Evolutionary conservation across 371 early-diverging fungal species (phyloP), one percentile per base, ranked within the genome.

Genomic region (Smittium culicis): DNA sequence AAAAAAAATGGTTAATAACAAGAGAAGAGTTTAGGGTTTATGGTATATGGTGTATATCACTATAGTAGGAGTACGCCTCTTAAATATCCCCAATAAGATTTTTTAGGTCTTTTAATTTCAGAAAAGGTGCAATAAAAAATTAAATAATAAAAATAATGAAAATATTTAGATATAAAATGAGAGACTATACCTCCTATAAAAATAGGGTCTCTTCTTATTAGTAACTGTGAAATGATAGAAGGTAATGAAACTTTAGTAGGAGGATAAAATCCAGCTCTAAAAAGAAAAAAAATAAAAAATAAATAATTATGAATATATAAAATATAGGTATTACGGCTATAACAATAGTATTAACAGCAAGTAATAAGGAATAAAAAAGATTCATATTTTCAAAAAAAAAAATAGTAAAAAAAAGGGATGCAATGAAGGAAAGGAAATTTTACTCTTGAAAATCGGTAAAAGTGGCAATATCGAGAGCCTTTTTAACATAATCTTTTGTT

Each of bases 1-100:
- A 78, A 68, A 0, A 67, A 32, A 62, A 72, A 72, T 54, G 71
- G 14, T 30, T 70, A 66, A 11, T 29, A 29, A 11, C 5, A 59
- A 29, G n/a, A n/a, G n/a, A n/a, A n/a, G n/a, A n/a, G n/a, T n/a
- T n/a, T n/a, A n/a, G n/a, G n/a, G n/a, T n/a, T n/a, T n/a, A n/a
- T n/a, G n/a, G n/a, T n/a, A n/a, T n/a, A n/a, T n/a, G n/a, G n/a
- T n/a, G n/a, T n/a, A n/a, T n/a, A n/a, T n/a, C n/a, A n/a, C n/a
- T n/a, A n/a, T n/a, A n/a, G n/a, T n/a, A n/a, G n/a, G n/a, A n/a
- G n/a, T n/a, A n/a, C n/a, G n/a, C n/a, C n/a, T n/a, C n/a, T n/a
- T n/a, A n/a, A n/a, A n/a, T n/a, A n/a, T n/a, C n/a, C n/a, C n/a
- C n/a, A n/a, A n/a, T n/a, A n/a, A n/a, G n/a, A n/a, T n/a, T n/a